Base-by-base conservation (phyloP, 768 basidiomycete genomes). In the Sarcomyxa edulis region DNA sequence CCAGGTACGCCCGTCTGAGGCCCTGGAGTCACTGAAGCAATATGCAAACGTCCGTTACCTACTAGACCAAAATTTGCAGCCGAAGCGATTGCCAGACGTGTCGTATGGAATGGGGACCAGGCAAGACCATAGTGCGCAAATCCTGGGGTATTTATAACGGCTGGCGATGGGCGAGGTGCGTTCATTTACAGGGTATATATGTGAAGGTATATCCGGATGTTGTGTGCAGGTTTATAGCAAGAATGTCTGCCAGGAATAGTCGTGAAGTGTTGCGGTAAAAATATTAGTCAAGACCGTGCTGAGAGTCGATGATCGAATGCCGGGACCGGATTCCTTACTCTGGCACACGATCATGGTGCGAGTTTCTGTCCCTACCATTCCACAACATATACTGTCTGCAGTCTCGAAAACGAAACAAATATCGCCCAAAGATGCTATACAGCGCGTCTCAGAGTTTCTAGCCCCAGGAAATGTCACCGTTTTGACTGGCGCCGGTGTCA, bases 21-120 rank as follows among this genome's bases (percentile, higher is more conserved):
- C 11, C 66, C 70, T 19, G 71, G 65, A 18, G 57, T 60, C 15
- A 80, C 60, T 2, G 80, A 76, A 37, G 73, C 70, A 16, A 84
- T 55, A 55, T 84, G 85, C 29, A 97, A 55, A n/a, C 94, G 72
- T 1, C 95, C 95, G 60, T 96, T 97, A 18, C 95, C 95, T 22
- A 97, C 87, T 4, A 98, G 71, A 3, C 95, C 95, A 59, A 91
- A 97, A 61, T 97, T 95, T 19, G 92, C 88, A 0, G 90, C 73
- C 5, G 88, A 88, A 4, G 89, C 86, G 23, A 91, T 65, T 1
- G 89, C 89, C 29, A 91, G 55, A 24, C 83, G 76, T 11, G 72
- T 66, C 16, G 71, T 79, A 56, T 86, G 82, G 53, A 93, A 92
- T 4, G 90, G 89, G 0, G 90, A 93, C 84, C 87, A 92, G 9